These are phyloP conservation scores for Irpex sp. DNA, from an alignment of 1,284 basidiomycete species.

Conservation along the genomic window DNA sequence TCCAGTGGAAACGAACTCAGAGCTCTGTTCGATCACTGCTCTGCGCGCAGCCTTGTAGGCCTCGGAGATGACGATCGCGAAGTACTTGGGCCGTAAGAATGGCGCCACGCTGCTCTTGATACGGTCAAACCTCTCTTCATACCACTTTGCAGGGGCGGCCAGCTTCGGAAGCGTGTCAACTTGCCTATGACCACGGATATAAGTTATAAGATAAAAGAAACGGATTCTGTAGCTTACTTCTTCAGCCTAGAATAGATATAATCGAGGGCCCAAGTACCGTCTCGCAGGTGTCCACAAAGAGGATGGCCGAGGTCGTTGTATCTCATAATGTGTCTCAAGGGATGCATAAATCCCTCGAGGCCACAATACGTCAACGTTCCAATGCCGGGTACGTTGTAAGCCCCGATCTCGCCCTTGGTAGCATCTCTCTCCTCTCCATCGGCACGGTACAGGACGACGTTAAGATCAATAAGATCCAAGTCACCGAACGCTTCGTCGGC, in stretches of 20 bases:
- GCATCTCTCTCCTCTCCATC: constrained; percentile 90
- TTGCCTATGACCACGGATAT: constrained; percentile 46
- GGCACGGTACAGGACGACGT: constrained; percentile 75
- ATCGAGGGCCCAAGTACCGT: constrained; percentile 87
- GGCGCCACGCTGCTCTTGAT: constrained; percentile 72
- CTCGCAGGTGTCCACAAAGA: constrained; percentile 79
- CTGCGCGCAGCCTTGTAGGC: constrained; percentile 87
- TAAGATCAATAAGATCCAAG: constrained; percentile 84
- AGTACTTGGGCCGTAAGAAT: constrained; percentile 91
- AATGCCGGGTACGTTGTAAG: constrained; percentile 71
- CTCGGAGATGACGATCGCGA: constrained; percentile 82
- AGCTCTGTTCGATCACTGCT: constrained; percentile 78
- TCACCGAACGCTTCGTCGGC: constrained; percentile 68
- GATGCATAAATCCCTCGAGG: constrained; percentile 93
- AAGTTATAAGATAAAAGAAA: constrained; percentile 4
- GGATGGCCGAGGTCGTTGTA: constrained; percentile 91
- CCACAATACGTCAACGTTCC: constrained; percentile 85
- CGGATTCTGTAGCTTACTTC: constrained; percentile 44
- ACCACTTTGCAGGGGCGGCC: constrained; percentile 69
- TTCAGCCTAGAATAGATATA: constrained; percentile 72
- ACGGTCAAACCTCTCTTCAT: constrained; percentile 77
- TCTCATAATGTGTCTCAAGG: constrained; percentile 74
- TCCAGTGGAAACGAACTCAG: constrained; percentile 79
- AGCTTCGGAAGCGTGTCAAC: constrained; percentile 61
- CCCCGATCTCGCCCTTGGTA: constrained; percentile 66